Evolutionary conservation across 2,329 filamentous ascomycete species (phyloP).

Genomic region (Pseudogymnoascus sp.): DNA sequence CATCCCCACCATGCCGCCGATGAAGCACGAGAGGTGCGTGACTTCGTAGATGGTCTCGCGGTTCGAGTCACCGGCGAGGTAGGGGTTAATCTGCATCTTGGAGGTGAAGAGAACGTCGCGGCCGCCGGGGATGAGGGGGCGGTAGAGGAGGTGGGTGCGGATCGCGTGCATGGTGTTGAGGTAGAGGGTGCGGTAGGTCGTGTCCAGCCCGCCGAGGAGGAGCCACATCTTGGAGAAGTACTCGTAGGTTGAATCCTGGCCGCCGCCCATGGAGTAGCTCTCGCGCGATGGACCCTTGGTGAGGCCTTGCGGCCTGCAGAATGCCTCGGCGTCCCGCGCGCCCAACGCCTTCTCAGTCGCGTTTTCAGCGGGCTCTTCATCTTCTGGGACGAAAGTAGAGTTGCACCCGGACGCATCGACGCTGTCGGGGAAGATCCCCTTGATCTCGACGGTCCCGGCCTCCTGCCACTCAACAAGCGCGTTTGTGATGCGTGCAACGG

Average conservation of each 20-base stretch:
- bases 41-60: slow-evolving; percentile 36
- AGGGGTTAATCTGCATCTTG: slow-evolving; percentile 26
- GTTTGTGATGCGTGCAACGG: slow-evolving; percentile 76
- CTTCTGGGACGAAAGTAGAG: slow-evolving; percentile 35
- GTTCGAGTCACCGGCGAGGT: slow-evolving; percentile 25
- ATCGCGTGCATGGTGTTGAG: slow-evolving; percentile 57
- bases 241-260: slow-evolving; percentile 63
- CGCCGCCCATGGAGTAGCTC: slow-evolving; percentile 53
- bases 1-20: slow-evolving; percentile 63
- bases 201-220: slow-evolving; percentile 64
- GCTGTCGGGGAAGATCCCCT: slow-evolving; percentile 71
- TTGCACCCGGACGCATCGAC: slow-evolving; percentile 78
- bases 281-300: slow-evolving; percentile 36
- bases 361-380: not conserved
- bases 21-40: slow-evolving; percentile 57
- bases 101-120: slow-evolving; percentile 66
- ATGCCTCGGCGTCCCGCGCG: slow-evolving; percentile 21
- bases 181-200: slow-evolving; percentile 68
- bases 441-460: slow-evolving; percentile 53
- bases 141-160: slow-evolving; percentile 66
- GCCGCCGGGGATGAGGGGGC: slow-evolving; percentile 61
- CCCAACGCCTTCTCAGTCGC: not conserved
- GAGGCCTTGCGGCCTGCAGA: slow-evolving; percentile 55
- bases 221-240: slow-evolving; percentile 66
- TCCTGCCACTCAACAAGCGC: slow-evolving; percentile 69